These are phyloP conservation scores for Neoboletus magnificus DNA, from an alignment of 768 basidiomycete species.

Conservation along the genomic window DNA sequence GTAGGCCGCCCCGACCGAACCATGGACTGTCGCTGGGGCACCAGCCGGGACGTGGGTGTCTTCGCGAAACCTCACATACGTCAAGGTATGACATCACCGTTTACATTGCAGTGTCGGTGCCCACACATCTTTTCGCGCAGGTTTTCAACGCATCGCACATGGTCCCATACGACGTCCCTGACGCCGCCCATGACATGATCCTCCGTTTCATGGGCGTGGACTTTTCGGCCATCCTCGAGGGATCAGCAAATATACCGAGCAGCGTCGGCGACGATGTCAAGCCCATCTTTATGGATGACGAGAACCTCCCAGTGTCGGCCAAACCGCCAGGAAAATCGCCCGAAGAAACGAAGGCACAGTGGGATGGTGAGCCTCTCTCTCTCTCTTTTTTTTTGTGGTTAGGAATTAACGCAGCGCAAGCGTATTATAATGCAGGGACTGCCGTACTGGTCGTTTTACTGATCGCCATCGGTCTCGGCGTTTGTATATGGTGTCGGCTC, in stretches of 20 bases:
- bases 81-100: constrained; percentile 52
- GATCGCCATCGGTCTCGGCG: constrained; percentile 61
- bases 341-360: constrained; percentile 80
- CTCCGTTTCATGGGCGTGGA: constrained; percentile 95
- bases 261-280: constrained; percentile 73
- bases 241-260: constrained; percentile 78
- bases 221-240: constrained; percentile 75
- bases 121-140: constrained; percentile 34
- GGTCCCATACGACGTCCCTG: constrained; percentile 86
- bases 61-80: constrained; percentile 88
- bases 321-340: constrained; percentile 53
- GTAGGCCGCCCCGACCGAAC: constrained; percentile 64
- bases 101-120: too few relatives aligned
- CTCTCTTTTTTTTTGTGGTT: neutral
- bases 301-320: constrained; percentile 35
- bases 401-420: constrained; percentile 36
- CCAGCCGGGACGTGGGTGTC: constrained; percentile 90
- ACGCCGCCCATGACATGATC: constrained; percentile 95
- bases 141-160: constrained; percentile 95
- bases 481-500: constrained; percentile 76
- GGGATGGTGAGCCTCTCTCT: constrained; percentile 64
- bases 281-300: constrained; percentile 53
- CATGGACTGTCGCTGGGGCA: constrained; percentile 71
- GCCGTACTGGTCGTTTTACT: constrained; percentile 80
- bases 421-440: constrained; percentile 94